phyloP scores from a whole-genome alignment of 2,329 filamentous ascomycete species.

The Fusarium zealandicum region DNA sequence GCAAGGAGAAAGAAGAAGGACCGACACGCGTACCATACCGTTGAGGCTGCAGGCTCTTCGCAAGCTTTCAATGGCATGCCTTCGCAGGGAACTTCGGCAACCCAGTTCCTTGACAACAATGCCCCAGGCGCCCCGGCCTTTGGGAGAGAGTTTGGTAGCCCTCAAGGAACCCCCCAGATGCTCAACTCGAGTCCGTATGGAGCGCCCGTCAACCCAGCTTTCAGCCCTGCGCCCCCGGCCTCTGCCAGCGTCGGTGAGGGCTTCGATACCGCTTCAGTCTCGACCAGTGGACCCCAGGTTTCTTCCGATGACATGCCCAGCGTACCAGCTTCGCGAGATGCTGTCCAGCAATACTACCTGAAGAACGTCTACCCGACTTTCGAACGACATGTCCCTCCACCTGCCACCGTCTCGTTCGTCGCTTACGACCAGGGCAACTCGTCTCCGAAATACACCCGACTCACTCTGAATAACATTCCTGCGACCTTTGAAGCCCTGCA shows the following conservation, averaged over 20 bases:
- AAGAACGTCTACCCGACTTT: conserved; percentile 93
- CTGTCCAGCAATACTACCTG: conserved; percentile 82
- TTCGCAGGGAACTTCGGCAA: conserved; percentile 59
- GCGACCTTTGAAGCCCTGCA: conserved; percentile 79
- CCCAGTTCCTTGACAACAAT: conserved; percentile 50
- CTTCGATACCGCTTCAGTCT: conserved; percentile 45
- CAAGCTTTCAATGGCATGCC: conserved; percentile 75
- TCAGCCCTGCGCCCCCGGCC: conserved; percentile 34
- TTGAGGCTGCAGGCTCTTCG: conserved; percentile 75
- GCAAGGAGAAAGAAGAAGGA: conserved; percentile 88
- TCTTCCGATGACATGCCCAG: conserved; percentile 94
- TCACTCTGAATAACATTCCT: conserved; percentile 94
- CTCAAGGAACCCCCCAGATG: conserved; percentile 53
- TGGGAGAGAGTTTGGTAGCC: conserved; percentile 56
- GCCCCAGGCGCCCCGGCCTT: conserved; percentile 42
- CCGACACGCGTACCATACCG: conserved; percentile 87
- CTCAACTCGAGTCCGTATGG: conserved; percentile 64
- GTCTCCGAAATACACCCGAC: conserved; percentile 89
- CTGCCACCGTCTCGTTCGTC: conserved; percentile 86
- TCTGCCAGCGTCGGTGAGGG: conserved; percentile 39
- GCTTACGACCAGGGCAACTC: conserved; percentile 97
- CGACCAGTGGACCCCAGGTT: conserved; percentile 61
- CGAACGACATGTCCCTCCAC: conserved; percentile 90
- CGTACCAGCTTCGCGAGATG: conserved; percentile 83
- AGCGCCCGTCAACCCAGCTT: conserved; percentile 59